These are phyloP conservation scores for Termitomyces sp. DNA, from an alignment of 768 basidiomycete species.

Conservation along the genomic window DNA sequence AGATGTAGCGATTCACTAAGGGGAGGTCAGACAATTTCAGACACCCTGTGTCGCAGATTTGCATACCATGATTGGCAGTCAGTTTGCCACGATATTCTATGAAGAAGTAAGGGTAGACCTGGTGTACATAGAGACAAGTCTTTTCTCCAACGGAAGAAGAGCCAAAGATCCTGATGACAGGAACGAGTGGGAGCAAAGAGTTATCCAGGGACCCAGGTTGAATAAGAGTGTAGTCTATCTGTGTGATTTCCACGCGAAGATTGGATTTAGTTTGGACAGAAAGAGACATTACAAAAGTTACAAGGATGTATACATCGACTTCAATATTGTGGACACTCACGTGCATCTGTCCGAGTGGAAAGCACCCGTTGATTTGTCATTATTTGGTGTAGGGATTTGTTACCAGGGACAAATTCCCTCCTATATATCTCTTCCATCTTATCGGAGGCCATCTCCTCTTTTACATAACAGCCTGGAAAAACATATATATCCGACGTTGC, in stretches of 20 bases:
- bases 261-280: background rate
- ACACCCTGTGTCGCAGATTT: background rate
- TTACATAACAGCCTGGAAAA: too few relatives aligned
- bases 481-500: too few relatives aligned
- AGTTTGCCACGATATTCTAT: constrained; percentile 74
- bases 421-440: too few relatives aligned
- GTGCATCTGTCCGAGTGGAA: too few relatives aligned
- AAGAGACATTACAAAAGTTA: background rate
- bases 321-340: too few relatives aligned
- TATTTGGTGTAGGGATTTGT: too few relatives aligned
- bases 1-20: constrained; percentile 70
- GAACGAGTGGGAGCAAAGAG: constrained; percentile 55
- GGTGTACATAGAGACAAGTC: constrained; percentile 87
- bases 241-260: constrained; percentile 41
- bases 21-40: constrained; percentile 1
- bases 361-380: too few relatives aligned
- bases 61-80: constrained; percentile 55
- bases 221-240: constrained; percentile 62
- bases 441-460: too few relatives aligned
- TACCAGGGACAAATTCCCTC: too few relatives aligned
- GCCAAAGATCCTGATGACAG: constrained; percentile 85
- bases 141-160: constrained; percentile 70
- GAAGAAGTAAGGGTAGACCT: constrained; percentile 92
- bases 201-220: constrained; percentile 64
- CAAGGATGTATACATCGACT: too few relatives aligned